Conservation (phyloP, 345 rosid species). For the Balakata baccata region DNA sequence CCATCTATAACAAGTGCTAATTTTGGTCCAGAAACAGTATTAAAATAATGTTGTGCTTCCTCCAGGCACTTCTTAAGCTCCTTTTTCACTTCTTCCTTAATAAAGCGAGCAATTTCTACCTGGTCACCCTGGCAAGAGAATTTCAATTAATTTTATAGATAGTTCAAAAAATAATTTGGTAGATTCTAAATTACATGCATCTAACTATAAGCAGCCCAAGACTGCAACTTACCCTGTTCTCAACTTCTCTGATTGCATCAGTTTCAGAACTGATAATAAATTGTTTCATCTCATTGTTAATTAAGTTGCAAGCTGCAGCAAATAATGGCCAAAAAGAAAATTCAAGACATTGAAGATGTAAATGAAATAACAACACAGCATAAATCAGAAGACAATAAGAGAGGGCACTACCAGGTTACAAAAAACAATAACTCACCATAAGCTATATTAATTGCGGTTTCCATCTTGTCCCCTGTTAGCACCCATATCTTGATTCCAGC, state of each 20-base stretch:
- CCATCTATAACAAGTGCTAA: constrained; percentile 89
- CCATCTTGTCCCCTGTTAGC: constrained; percentile 97
- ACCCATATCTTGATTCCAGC: constrained; percentile 99
- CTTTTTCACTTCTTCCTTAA: constrained; percentile 78
- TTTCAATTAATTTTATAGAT: constrained; percentile 7
- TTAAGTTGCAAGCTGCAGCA: constrained; percentile 91
- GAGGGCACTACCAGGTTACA: neutral
- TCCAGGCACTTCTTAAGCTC: constrained; percentile 73
- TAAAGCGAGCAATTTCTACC: constrained; percentile 81
- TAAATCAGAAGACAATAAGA: constrained; percentile 2
- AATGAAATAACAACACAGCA: constrained; percentile 15
- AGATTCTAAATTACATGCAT: constrained; percentile 15
- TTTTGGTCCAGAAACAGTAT: constrained; percentile 66
- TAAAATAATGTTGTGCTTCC: constrained; percentile 67
- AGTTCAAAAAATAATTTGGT: neutral
- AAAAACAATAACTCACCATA: constrained; percentile 54
- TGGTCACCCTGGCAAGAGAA: constrained; percentile 72
- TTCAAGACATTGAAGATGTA: constrained; percentile 16
- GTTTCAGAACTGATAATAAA: constrained; percentile 93
- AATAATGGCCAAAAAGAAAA: constrained; percentile 23
- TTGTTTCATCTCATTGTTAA: constrained; percentile 93
- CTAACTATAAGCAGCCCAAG: constrained; percentile 11
- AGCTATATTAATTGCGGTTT: constrained; percentile 98
- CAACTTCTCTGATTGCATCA: constrained; percentile 79
- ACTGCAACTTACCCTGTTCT: constrained; percentile 66